Conservation (phyloP, 2,329 filamentous ascomycete species). For the Colletotrichum sp. region DNA sequence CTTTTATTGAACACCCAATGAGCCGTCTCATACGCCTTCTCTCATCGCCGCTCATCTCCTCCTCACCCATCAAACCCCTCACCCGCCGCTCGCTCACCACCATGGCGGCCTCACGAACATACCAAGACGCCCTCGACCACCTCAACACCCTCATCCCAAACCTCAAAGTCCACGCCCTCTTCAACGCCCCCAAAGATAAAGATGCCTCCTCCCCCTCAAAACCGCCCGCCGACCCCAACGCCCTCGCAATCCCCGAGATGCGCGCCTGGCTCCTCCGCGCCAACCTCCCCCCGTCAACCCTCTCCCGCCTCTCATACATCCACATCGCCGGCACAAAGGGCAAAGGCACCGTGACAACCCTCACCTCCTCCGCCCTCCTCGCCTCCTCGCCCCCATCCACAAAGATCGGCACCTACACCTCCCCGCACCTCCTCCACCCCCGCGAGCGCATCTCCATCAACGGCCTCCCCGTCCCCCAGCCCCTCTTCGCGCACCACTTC, state of each 20-base stretch:
- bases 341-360: slow-evolving; percentile 73
- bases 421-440: slow-evolving; percentile 71
- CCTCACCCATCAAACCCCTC: neutral
- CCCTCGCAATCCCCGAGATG: slow-evolving; percentile 74
- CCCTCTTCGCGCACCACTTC: slow-evolving; percentile 68
- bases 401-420: slow-evolving; percentile 77
- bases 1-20: neutral
- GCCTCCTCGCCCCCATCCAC: slow-evolving; percentile 43
- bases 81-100: neutral
- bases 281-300: slow-evolving; percentile 66
- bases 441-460: slow-evolving; percentile 72
- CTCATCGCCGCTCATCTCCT: neutral
- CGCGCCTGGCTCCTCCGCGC: slow-evolving; percentile 76
- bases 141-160: slow-evolving; percentile 23
- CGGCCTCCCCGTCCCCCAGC: slow-evolving; percentile 60
- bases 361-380: slow-evolving; percentile 70
- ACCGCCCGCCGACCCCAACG: slow-evolving; percentile 26
- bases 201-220: neutral
- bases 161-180: slow-evolving; percentile 21
- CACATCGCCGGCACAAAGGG: slow-evolving; percentile 81
- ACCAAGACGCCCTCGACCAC: slow-evolving; percentile 15
- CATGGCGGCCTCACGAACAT: slow-evolving; percentile 16
- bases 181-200: neutral
- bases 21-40: neutral
- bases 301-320: slow-evolving; percentile 36